These are phyloP conservation scores for Metschnikowia sp. DNA, from an alignment of 805 yeast genomes.

Conservation along the genomic window DNA sequence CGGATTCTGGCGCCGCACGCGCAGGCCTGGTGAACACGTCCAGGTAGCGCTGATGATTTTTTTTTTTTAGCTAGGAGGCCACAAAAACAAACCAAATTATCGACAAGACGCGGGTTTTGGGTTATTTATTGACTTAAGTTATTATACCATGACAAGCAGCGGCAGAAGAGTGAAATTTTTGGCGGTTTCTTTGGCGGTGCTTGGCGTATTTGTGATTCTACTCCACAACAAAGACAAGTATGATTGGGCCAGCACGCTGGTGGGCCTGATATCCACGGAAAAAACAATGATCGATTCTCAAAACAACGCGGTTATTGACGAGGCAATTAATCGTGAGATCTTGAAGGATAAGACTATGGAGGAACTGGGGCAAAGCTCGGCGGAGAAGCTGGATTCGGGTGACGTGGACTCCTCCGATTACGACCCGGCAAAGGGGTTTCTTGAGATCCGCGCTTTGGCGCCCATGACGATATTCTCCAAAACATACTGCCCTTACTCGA, in stretches of 20 bases:
- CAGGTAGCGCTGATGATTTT: too few species aligned
- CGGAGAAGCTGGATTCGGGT: conserved; percentile 6
- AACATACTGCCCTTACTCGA: conserved; percentile 71
- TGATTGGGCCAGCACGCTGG: conserved; percentile 30
- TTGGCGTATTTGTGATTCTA: conserved; percentile 19
- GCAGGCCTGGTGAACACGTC: too few species aligned
- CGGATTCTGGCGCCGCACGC: too few species aligned
- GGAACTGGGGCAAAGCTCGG: conserved; percentile 7
- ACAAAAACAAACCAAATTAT: too few species aligned
- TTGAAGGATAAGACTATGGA: conserved; percentile 20
- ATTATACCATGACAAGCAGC: not conserved
- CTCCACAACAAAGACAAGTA: conserved; percentile 32
- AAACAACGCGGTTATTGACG: conserved; percentile 37
- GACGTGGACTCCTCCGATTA: conserved; percentile 15
- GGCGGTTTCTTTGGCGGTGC: conserved; percentile 5
- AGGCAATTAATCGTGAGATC: conserved; percentile 38
- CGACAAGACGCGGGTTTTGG: too few species aligned
- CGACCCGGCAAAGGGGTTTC: conserved; percentile 42
- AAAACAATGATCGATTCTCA: conserved; percentile 30
- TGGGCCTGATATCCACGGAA: conserved; percentile 3
- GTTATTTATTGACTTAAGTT: not conserved
- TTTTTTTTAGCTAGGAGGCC: too few species aligned
- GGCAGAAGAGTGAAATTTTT: conserved; percentile 5
- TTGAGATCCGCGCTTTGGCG: conserved; percentile 53
- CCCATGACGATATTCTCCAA: conserved; percentile 64